Percentiles rank a stretch among this genome's conserved stretches.
These are phyloP conservation scores for Xylaria sp. DNA, from an alignment of 2,329 filamentous ascomycete species.

Conservation along the genomic window DNA sequence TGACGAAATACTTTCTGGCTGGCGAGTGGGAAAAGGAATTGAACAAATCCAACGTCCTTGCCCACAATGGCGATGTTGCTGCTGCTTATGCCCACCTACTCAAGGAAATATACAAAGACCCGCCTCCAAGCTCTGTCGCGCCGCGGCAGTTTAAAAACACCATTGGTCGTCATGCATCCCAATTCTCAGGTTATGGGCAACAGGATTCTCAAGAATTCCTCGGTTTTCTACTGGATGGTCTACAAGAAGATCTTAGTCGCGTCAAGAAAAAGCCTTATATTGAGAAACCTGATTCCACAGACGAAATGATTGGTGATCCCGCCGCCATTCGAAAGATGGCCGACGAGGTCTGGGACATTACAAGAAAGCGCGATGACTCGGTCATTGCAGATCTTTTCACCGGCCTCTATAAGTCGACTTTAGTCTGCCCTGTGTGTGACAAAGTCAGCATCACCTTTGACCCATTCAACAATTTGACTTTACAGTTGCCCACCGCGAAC, in stretches of 20 bases:
- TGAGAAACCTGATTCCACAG: slow-evolving; percentile 96
- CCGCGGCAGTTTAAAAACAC: slow-evolving; percentile 85
- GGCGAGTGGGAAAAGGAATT: slow-evolving; percentile 81
- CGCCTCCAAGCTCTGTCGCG: slow-evolving; percentile 72
- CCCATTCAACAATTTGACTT: slow-evolving; percentile 92
- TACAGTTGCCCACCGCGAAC: slow-evolving; percentile 88
- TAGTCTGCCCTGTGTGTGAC: slow-evolving; percentile 88
- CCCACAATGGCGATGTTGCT: slow-evolving; percentile 88
- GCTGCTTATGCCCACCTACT: slow-evolving; percentile 81
- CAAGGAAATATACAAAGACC: slow-evolving; percentile 79
- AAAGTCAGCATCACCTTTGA: slow-evolving; percentile 99
- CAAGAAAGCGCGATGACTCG: slow-evolving; percentile 91
- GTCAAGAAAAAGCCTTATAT: slow-evolving; percentile 97
- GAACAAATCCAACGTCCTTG: slow-evolving; percentile 85
- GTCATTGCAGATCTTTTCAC: slow-evolving; percentile 96
- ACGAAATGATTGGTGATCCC: slow-evolving; percentile 89
- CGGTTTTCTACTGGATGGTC: slow-evolving; percentile 90
- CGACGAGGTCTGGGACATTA: slow-evolving; percentile 89
- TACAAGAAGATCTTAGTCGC: slow-evolving; percentile 95
- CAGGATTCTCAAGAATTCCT: slow-evolving; percentile 98
- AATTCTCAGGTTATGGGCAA: slow-evolving; percentile 94
- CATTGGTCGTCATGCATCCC: slow-evolving; percentile 81
- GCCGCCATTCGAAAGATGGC: slow-evolving; percentile 85
- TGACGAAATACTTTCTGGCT: slow-evolving; percentile 89
- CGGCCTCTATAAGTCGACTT: slow-evolving; percentile 97